Conservation (phyloP, 148 eudicot species). For the Fagopyrum homotropicum region DNA sequence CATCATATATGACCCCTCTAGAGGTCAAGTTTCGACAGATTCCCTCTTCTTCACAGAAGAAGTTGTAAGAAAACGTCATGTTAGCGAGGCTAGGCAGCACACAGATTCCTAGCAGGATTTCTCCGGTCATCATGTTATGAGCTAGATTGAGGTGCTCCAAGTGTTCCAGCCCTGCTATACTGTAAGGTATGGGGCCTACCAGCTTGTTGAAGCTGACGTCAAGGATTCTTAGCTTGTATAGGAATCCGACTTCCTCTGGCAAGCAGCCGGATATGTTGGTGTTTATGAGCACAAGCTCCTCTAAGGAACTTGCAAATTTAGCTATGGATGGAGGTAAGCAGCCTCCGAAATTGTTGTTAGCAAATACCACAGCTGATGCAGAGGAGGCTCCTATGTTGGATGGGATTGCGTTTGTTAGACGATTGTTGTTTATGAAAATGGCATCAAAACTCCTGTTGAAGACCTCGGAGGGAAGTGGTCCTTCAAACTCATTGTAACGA, state of each 20-base stretch:
- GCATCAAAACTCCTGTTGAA: constrained; percentile 49
- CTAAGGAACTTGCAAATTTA: constrained; percentile 43
- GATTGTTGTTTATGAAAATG: constrained; percentile 53
- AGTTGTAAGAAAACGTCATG: constrained; percentile 55
- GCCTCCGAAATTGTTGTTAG: constrained; percentile 52
- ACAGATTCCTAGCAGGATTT: constrained; percentile 50
- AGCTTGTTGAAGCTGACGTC: constrained; percentile 52
- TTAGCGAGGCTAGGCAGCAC: constrained; percentile 44
- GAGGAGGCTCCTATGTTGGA: constrained; percentile 31
- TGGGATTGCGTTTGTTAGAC: constrained; percentile 43
- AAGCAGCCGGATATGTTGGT: constrained; percentile 52
- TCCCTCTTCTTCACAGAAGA: constrained; percentile 59
- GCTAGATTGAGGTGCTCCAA: constrained; percentile 53
- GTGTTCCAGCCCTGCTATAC: constrained; percentile 45
- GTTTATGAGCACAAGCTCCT: constrained; percentile 53
- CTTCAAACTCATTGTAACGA: constrained; percentile 75
- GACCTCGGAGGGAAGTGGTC: constrained; percentile 40
- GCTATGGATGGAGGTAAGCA: constrained; percentile 59
- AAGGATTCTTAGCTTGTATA: constrained; percentile 47
- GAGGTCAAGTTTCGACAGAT: constrained; percentile 44
- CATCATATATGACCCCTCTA: constrained; percentile 36
- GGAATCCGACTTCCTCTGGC: constrained; percentile 48
- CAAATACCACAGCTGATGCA: constrained; percentile 56
- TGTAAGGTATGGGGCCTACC: constrained; percentile 54
- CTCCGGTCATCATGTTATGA: constrained; percentile 56